A percentile compares a stretch with the other conserved stretches of the same genome.
Evolutionary conservation across 2,329 filamentous ascomycete genomes (phyloP).

Genomic region (Pseudogymnoascus sp.): DNA sequence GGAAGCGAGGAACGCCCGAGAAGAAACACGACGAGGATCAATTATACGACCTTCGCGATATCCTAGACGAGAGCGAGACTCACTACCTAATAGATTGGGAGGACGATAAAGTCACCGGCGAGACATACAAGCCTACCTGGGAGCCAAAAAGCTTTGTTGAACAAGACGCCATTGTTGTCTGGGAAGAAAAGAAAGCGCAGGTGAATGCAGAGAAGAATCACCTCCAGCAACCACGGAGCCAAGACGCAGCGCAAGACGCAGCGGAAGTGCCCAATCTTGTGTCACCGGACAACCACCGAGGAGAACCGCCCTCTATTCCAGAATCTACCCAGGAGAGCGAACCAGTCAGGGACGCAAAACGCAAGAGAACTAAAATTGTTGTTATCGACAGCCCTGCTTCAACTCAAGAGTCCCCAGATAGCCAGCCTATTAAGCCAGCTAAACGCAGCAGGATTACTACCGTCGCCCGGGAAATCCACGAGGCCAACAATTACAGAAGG

Average conservation of each 20-base stretch:
- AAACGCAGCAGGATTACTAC: slow-evolving; percentile 12
- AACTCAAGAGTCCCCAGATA: not conserved
- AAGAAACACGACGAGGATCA: not conserved
- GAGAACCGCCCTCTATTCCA: not conserved
- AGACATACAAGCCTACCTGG: slow-evolving; percentile 45
- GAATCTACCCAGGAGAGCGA: slow-evolving; percentile 15
- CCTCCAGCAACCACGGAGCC: not conserved
- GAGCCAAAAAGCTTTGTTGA: slow-evolving; percentile 25
- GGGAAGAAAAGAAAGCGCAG: slow-evolving; percentile 10
- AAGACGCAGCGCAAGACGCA: not conserved
- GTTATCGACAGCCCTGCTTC: not conserved
- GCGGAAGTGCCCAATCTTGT: not conserved
- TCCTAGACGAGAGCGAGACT: slow-evolving; percentile 15
- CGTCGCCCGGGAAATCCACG: not conserved
- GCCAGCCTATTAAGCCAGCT: slow-evolving; percentile 11
- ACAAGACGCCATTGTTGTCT: slow-evolving; percentile 8
- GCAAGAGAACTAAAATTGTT: slow-evolving; percentile 10
- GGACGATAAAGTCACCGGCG: slow-evolving; percentile 42
- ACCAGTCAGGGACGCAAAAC: slow-evolving; percentile 17
- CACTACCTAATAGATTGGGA: slow-evolving; percentile 53
- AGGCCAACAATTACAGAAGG: slow-evolving; percentile 19
- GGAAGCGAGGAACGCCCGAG: not conserved
- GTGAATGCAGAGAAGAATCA: not conserved
- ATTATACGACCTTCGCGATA: slow-evolving; percentile 4
- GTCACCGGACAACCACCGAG: not conserved